Evolutionary conservation across 768 basidiomycete genomes (phyloP).

Genomic region (Lyophyllum decastes): DNA sequence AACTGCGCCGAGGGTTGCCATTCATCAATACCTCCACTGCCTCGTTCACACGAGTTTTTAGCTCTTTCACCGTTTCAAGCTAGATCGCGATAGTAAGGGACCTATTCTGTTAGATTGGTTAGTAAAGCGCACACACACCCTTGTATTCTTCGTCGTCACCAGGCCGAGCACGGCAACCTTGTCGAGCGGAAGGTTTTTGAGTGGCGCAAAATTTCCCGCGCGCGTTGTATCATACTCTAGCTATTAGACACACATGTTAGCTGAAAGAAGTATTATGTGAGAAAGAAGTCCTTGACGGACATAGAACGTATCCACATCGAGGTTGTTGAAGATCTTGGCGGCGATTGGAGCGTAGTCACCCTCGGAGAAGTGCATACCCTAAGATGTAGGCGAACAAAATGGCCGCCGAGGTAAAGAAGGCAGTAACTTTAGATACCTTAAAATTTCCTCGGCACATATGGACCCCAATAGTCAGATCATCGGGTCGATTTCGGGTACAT

Average conservation of each 20-base stretch:
- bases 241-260: constrained; percentile 29
- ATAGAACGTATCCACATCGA: constrained; percentile 60
- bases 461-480: constrained; percentile 54
- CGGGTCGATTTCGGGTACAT: constrained; percentile 51
- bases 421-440: constrained; percentile 33
- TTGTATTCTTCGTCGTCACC: constrained; percentile 48
- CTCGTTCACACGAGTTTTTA: constrained; percentile 52
- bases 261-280: background rate
- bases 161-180: constrained; percentile 51
- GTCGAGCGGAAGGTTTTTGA: constrained; percentile 49
- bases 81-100: constrained; percentile 17
- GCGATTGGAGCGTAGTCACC: constrained; percentile 61
- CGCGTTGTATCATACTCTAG: constrained; percentile 70
- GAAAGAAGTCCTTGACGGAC: constrained; percentile 25
- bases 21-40: constrained; percentile 51
- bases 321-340: constrained; percentile 53
- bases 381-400: background rate
- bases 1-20: constrained; percentile 44
- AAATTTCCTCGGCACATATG: constrained; percentile 64
- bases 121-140: constrained; percentile 28
- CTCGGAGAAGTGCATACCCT: constrained; percentile 57
- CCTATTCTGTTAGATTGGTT: background rate
- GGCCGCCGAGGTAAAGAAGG: constrained; percentile 32
- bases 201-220: constrained; percentile 59
- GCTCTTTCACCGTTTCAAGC: constrained; percentile 51